Conservation (phyloP, 2,329 filamentous ascomycete genomes). For the Colletotrichum tanaceti region DNA sequence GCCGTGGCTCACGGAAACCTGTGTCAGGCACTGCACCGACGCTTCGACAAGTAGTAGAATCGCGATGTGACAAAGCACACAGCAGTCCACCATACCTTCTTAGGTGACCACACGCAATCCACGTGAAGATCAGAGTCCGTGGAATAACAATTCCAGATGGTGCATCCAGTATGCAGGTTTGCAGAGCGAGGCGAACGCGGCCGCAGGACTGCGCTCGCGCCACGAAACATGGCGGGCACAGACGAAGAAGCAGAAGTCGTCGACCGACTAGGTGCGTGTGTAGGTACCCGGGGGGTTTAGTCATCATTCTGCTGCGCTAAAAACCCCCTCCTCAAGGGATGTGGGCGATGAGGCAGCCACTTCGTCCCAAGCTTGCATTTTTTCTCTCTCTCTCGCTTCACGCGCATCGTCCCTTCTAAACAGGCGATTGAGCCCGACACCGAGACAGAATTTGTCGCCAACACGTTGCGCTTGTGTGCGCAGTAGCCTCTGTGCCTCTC, state of each 20-base stretch:
- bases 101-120: slow-evolving; percentile 5
- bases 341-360: background rate
- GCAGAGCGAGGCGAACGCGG: background rate
- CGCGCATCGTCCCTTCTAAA: slow-evolving; percentile 15
- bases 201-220: background rate
- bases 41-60: slow-evolving; percentile 4
- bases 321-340: no score
- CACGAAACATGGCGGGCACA: slow-evolving; percentile 12
- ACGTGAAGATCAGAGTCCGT: slow-evolving; percentile 27
- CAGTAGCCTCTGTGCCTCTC: background rate
- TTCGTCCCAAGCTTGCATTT: slow-evolving; percentile 1
- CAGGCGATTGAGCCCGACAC: slow-evolving; percentile 16
- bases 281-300: no score
- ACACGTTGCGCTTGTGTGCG: slow-evolving; percentile 30
- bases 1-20: slow-evolving; percentile 6
- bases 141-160: slow-evolving; percentile 26
- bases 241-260: slow-evolving; percentile 8
- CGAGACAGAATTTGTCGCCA: slow-evolving; percentile 33
- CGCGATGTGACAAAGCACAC: slow-evolving; percentile 2
- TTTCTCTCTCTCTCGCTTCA: background rate
- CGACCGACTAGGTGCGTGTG: background rate
- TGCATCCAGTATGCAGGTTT: slow-evolving; percentile 14
- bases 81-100: slow-evolving; percentile 3
- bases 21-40: slow-evolving; percentile 15
- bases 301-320: no score